Evolutionary conservation across 495 filamentous ascomycete species (phyloP).

Genomic region (Talaromyces ruber): DNA sequence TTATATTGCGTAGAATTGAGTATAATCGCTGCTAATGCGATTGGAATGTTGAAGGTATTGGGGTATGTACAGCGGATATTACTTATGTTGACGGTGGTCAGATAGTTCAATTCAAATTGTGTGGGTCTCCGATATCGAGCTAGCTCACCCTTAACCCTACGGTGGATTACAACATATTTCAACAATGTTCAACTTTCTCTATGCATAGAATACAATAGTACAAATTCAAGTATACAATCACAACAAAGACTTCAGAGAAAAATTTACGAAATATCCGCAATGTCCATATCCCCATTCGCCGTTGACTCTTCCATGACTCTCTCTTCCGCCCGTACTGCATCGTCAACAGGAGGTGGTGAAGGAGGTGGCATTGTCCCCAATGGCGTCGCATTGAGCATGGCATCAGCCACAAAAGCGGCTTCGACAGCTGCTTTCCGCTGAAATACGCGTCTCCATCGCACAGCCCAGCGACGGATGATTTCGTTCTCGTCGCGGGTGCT

Average conservation of each 20-base stretch:
- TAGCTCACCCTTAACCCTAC: background rate
- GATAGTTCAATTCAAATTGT: background rate
- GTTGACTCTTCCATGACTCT: background rate
- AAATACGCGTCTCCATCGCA: constrained; percentile 80
- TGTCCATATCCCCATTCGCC: constrained; percentile 10
- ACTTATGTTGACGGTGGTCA: background rate
- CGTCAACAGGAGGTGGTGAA: constrained; percentile 5
- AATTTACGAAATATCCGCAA: constrained; percentile 6
- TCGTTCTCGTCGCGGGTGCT: constrained; percentile 42
- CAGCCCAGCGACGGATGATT: constrained; percentile 71
- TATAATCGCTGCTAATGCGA: background rate
- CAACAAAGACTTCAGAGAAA: background rate
- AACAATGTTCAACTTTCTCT: background rate
- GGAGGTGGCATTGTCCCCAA: constrained; percentile 28
- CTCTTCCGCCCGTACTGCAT: constrained; percentile 2
- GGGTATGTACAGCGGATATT: background rate
- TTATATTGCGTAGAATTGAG: background rate
- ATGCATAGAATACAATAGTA: background rate
- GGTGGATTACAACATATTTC: background rate
- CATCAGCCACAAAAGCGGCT: constrained; percentile 50
- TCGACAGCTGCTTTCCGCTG: constrained; percentile 74
- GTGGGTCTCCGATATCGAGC: background rate
- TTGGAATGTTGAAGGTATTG: background rate
- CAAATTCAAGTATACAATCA: background rate
- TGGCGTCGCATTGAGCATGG: constrained; percentile 26